Percentiles rank a stretch among this genome's conserved stretches.
Conservation (phyloP, 1,139 yeast genomes). For the Taiozyma sp. region DNA sequence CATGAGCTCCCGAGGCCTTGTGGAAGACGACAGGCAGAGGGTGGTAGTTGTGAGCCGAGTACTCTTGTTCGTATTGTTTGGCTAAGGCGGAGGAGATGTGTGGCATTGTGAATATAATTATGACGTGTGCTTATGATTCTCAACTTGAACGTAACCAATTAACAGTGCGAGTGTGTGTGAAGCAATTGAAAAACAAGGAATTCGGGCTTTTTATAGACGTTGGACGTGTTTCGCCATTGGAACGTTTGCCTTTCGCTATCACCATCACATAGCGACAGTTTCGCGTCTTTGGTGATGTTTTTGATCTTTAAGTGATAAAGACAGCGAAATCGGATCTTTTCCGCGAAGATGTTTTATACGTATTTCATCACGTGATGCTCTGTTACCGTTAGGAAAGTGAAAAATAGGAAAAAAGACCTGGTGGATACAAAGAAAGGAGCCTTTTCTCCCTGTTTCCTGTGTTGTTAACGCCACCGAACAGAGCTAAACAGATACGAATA, state of each 20-base stretch:
- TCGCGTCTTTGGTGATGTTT: constrained; percentile 4
- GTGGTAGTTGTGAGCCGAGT: constrained; percentile 96
- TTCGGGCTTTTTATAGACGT: background rate
- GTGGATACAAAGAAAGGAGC: background rate
- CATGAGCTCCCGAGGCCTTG: constrained; percentile 85
- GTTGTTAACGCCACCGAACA: too few relatives aligned
- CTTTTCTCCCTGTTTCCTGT: too few relatives aligned
- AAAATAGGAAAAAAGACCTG: background rate
- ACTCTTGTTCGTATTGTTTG: constrained; percentile 62
- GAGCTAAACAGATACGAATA: too few relatives aligned
- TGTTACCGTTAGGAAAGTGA: constrained; percentile 2
- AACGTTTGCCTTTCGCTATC: constrained; percentile 18
- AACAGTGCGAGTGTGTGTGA: too few relatives aligned
- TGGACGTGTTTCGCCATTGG: too few relatives aligned
- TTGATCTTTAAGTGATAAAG: constrained; percentile 20
- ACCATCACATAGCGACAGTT: constrained; percentile 22
- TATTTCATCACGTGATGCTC: too few relatives aligned
- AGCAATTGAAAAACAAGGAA: background rate
- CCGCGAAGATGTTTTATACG: background rate
- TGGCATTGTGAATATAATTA: constrained; percentile 15
- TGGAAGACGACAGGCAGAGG: constrained; percentile 93
- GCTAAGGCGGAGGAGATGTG: constrained; percentile 62
- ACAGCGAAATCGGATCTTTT: constrained; percentile 13
- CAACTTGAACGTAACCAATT: too few relatives aligned
- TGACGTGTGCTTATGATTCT: too few relatives aligned